Conservation (phyloP, 2,329 filamentous ascomycete genomes). For the Exophiala bonariae region DNA sequence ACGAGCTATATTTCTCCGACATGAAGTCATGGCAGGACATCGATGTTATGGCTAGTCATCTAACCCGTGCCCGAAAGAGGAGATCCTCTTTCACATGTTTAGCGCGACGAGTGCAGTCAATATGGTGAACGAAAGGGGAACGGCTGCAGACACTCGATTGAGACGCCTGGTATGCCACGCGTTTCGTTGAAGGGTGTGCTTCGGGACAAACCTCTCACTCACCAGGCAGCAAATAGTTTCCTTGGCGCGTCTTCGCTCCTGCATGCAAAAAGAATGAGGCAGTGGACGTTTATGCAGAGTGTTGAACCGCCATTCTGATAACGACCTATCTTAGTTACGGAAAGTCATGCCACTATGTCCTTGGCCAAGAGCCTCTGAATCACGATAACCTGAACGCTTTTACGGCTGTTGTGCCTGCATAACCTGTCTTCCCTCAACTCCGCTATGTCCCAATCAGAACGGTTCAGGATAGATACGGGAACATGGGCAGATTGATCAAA, state of each 20-base stretch:
- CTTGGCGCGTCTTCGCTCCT: constrained; percentile 4
- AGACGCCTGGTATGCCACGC: constrained; percentile 38
- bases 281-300: constrained; percentile 9
- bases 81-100: constrained; percentile 13
- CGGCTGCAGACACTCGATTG: constrained; percentile 27
- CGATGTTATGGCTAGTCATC: constrained; percentile 25
- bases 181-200: constrained; percentile 34
- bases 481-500: constrained; percentile 10
- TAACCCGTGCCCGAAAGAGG: constrained; percentile 14
- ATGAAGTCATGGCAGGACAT: constrained; percentile 36
- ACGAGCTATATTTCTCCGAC: constrained; percentile 37
- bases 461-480: constrained; percentile 12
- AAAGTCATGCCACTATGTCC: constrained; percentile 12
- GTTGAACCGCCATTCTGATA: constrained; percentile 12
- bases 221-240: constrained; percentile 7
- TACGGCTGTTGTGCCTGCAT: constrained; percentile 7
- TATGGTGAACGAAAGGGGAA: constrained; percentile 17
- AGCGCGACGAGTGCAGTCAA: constrained; percentile 8
- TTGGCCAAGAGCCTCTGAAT: constrained; percentile 1
- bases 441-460: constrained; percentile 10
- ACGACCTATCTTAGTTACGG: constrained; percentile 10
- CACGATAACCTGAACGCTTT: constrained; percentile 11
- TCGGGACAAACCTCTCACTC: constrained; percentile 5
- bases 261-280: constrained; percentile 1
- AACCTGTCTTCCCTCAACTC: constrained; percentile 12